phyloP scores from a whole-genome alignment of 1,139 yeast genomes.

The Yamadazyma buinensis region DNA sequence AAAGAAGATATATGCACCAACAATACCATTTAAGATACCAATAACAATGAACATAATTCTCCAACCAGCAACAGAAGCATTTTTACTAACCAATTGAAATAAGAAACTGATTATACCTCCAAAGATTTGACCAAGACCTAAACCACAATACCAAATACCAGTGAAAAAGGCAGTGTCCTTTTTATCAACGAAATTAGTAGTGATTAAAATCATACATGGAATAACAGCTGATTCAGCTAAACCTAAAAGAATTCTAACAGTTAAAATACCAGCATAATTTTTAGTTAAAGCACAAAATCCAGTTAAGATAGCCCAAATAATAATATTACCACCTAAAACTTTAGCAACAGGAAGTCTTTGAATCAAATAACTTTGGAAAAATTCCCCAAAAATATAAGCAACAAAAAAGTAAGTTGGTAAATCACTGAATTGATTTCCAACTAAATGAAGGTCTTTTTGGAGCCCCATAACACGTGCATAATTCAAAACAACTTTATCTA shows the following conservation, averaged over 20 bases:
- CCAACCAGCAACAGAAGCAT: conserved; percentile 23
- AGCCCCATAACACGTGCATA: conserved; percentile 52
- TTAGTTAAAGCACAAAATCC: conserved; percentile 27
- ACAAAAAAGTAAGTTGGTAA: conserved; percentile 40
- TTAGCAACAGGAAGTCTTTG: conserved; percentile 38
- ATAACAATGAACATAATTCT: conserved; percentile 35
- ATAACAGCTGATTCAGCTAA: conserved; percentile 39
- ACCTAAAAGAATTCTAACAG: conserved; percentile 34
- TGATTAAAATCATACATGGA: conserved; percentile 38
- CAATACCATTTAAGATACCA: conserved; percentile 29
- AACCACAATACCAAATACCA: conserved; percentile 35
- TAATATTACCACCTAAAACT: conserved; percentile 30
- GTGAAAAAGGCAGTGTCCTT: conserved; percentile 34
- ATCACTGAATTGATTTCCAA: conserved; percentile 37
- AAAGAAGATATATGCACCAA: conserved; percentile 25
- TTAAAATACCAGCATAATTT: conserved; percentile 29
- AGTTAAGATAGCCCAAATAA: conserved; percentile 40
- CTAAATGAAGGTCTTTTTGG: conserved; percentile 18
- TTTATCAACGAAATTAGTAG: conserved; percentile 39
- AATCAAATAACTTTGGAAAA: conserved; percentile 31
- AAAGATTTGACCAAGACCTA: conserved; percentile 37
- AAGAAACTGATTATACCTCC: conserved; percentile 39
- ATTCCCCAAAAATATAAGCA: conserved; percentile 46
- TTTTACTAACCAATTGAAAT: conserved; percentile 30
- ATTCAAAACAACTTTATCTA: conserved; percentile 41